Evolutionary conservation across 2,329 filamentous ascomycete species (phyloP).

Genomic region (Claviceps sp.): DNA sequence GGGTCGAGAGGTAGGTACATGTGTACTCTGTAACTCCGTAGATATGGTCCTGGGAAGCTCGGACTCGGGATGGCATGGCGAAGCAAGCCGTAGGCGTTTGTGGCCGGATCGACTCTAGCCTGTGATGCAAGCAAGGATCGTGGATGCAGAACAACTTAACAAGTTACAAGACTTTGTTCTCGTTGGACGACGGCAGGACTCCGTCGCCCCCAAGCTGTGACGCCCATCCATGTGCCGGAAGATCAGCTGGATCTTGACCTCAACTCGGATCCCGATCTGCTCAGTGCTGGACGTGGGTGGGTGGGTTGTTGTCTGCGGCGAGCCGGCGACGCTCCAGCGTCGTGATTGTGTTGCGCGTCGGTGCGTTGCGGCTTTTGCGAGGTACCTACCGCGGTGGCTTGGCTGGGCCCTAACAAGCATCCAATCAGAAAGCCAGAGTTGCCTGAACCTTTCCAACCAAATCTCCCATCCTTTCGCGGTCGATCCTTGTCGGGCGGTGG

Average conservation of each 20-base stretch:
- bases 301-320: background rate
- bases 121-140: background rate
- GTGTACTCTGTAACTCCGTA: no score
- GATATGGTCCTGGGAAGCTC: background rate
- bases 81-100: background rate
- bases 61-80: conserved; percentile 2
- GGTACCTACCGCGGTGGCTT: background rate
- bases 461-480: background rate
- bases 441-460: background rate
- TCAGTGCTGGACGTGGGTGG: background rate
- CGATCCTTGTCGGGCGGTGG: background rate
- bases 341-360: background rate
- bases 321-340: background rate
- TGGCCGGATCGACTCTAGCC: background rate
- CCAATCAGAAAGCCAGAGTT: background rate
- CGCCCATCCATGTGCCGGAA: background rate
- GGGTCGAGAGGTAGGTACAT: no score
- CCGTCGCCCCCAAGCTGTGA: background rate
- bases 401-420: background rate
- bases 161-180: background rate
- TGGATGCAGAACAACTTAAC: background rate
- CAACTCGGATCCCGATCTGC: background rate
- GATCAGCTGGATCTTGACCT: background rate
- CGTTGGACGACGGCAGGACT: background rate
- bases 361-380: background rate